A percentile compares a stretch with the other conserved stretches of the same genome.
These are phyloP conservation scores for Paramarasmius palmivorus DNA, from an alignment of 1,284 basidiomycete species.

Conservation along the genomic window DNA sequence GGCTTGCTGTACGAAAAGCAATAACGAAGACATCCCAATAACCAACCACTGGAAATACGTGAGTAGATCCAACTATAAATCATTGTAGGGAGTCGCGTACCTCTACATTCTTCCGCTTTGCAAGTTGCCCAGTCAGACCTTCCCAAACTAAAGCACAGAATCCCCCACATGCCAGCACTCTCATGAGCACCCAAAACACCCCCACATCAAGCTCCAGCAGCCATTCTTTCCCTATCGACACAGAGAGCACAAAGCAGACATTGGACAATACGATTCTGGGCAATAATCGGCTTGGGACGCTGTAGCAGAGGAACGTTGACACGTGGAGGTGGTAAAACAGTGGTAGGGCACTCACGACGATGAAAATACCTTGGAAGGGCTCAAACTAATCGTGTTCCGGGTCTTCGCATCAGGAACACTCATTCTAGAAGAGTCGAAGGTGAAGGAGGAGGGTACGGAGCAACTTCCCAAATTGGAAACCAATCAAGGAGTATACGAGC, in stretches of 20 bases:
- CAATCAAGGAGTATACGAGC: constrained; percentile 18
- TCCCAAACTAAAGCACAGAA: constrained; percentile 62
- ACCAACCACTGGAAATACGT: constrained; percentile 59
- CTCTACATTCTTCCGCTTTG: constrained; percentile 57
- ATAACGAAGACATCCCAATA: constrained; percentile 62
- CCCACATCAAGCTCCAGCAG: constrained; percentile 64
- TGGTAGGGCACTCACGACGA: constrained; percentile 53
- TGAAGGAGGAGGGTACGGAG: constrained; percentile 9
- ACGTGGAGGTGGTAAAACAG: constrained; percentile 4
- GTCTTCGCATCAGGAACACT: constrained; percentile 68
- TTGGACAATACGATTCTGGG: constrained; percentile 60
- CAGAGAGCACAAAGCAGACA: constrained; percentile 58
- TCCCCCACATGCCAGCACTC: constrained; percentile 65
- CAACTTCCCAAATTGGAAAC: constrained; percentile 15
- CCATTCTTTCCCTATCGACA: constrained; percentile 65
- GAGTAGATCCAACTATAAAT: neutral
- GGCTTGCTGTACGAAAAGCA: constrained; percentile 67
- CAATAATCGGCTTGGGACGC: constrained; percentile 50
- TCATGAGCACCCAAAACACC: constrained; percentile 72
- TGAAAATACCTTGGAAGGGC: constrained; percentile 51
- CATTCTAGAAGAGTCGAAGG: constrained; percentile 42
- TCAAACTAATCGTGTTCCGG: constrained; percentile 65
- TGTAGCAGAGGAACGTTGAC: constrained; percentile 18
- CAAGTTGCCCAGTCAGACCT: constrained; percentile 48
- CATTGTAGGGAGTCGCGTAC: constrained; percentile 34